Conservation (phyloP, 2,329 filamentous ascomycete genomes). For the Aspergillus costaricaensis region DNA sequence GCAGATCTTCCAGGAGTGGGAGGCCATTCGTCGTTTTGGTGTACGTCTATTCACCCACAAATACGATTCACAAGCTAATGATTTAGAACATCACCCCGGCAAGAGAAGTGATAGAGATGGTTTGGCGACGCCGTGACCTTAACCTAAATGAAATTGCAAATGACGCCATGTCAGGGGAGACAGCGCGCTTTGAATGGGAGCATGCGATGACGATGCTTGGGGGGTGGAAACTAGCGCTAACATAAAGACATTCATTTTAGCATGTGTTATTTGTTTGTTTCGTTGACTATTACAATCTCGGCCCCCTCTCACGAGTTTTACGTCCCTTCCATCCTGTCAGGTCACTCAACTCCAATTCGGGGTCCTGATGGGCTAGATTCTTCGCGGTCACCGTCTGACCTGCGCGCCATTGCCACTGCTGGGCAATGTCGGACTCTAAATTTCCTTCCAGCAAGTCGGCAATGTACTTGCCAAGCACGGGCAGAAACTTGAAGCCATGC, state of each 20-base stretch:
- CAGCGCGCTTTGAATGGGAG: constrained; percentile 27
- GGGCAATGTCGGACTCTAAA: constrained; percentile 24
- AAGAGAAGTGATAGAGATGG: constrained; percentile 30
- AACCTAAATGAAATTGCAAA: constrained; percentile 4
- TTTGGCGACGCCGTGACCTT: constrained; percentile 31
- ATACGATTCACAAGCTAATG: neutral
- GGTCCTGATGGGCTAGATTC: neutral
- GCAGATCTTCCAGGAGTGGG: constrained; percentile 25
- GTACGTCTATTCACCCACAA: constrained; percentile 9
- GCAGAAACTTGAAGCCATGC: constrained; percentile 35
- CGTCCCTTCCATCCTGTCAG: constrained; percentile 3
- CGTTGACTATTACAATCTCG: neutral
- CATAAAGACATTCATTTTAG: constrained; percentile 7
- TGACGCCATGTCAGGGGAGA: constrained; percentile 22
- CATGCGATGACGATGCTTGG: constrained; percentile 28
- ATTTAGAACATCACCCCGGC: constrained; percentile 29
- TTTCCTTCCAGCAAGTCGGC: constrained; percentile 31
- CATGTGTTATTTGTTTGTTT: neutral
- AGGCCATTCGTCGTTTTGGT: constrained; percentile 27
- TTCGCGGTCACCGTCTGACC: constrained; percentile 25
- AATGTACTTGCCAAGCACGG: constrained; percentile 33
- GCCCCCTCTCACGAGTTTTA: neutral
- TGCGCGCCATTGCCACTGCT: constrained; percentile 29
- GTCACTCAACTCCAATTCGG: neutral
- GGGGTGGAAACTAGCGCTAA: constrained; percentile 30